phyloP scores from a whole-genome alignment of 2,329 filamentous ascomycete genomes.

The Alternaria sp. region DNA sequence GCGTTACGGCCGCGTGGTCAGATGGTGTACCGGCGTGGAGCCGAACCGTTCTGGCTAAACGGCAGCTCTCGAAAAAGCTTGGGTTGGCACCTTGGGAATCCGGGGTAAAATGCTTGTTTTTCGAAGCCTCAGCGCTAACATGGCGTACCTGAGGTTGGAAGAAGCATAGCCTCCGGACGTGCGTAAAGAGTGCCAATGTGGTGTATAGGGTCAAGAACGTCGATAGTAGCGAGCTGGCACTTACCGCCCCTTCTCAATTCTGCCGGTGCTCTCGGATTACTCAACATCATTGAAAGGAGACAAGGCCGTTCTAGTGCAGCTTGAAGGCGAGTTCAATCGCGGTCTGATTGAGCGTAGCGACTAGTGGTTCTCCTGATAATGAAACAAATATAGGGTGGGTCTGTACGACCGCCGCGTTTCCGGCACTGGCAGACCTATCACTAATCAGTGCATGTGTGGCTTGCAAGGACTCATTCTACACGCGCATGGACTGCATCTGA shows the following conservation, averaged over 20 bases:
- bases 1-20: slow-evolving; percentile 16
- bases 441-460: not conserved
- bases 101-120: slow-evolving; percentile 18
- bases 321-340: not conserved
- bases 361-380: not conserved
- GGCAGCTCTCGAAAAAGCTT: slow-evolving; percentile 13
- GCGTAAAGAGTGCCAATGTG: slow-evolving; percentile 6
- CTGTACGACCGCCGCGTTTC: not conserved
- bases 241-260: not conserved
- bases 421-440: not conserved
- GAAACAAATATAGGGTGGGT: slow-evolving; percentile 3
- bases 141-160: not conserved
- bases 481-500: not conserved
- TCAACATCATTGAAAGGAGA: not conserved
- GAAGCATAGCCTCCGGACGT: not conserved
- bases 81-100: slow-evolving; percentile 13
- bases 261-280: not conserved
- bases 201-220: not conserved
- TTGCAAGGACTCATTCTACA: not conserved
- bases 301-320: not conserved
- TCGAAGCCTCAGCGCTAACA: slow-evolving; percentile 6
- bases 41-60: slow-evolving; percentile 29
- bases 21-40: slow-evolving; percentile 11
- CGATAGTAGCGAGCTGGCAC: not conserved
- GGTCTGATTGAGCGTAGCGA: not conserved